Conservation (phyloP, 805 yeast species). For the Metschnikowia chrysomelidarum region DNA sequence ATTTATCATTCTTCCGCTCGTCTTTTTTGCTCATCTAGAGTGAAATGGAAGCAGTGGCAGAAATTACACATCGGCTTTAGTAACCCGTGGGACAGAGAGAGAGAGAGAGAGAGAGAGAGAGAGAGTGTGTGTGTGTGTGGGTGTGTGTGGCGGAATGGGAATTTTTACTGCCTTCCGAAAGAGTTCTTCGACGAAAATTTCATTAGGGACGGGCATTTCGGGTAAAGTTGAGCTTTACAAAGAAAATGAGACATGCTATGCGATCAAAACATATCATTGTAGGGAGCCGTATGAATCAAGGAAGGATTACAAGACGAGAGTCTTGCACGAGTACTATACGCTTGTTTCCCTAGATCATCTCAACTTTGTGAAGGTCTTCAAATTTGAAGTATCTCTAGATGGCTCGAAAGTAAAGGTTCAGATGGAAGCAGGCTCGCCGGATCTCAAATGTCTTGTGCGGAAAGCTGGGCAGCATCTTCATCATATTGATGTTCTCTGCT, state of each 20-base stretch:
- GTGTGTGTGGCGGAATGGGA: too few species aligned
- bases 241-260: conserved; percentile 22
- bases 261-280: conserved; percentile 45
- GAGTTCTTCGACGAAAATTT: not conserved
- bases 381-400: conserved; percentile 25
- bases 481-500: conserved; percentile 23
- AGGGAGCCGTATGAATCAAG: conserved; percentile 40
- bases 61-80: too few species aligned
- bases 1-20: not conserved
- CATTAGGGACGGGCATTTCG: conserved; percentile 33
- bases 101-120: too few species aligned
- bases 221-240: conserved; percentile 33
- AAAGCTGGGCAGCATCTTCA: not conserved
- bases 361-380: conserved; percentile 35
- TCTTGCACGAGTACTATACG: conserved; percentile 35
- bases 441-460: conserved; percentile 17
- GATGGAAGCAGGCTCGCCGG: conserved; percentile 33
- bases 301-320: conserved; percentile 38
- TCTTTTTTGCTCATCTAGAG: conserved; percentile 13
- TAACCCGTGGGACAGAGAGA: too few species aligned
- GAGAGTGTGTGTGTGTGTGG: too few species aligned
- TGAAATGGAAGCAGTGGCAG: too few species aligned
- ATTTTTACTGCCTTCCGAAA: not conserved
- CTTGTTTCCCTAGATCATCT: conserved; percentile 27
- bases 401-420: conserved; percentile 25